Conservation (phyloP, 805 yeast species). For the Candida railenensis region DNA sequence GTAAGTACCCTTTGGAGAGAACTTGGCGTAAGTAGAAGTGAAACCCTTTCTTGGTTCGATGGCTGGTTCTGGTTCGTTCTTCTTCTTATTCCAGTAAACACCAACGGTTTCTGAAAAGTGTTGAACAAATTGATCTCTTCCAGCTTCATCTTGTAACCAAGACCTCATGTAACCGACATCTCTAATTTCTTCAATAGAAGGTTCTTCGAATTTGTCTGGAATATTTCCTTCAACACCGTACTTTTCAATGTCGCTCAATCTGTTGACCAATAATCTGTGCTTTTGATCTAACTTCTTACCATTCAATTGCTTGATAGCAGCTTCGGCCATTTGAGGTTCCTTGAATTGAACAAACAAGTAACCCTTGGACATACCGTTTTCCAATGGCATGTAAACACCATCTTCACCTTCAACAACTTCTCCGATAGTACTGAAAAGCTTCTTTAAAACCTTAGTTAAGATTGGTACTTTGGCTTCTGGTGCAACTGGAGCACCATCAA, state of each 20-base stretch:
- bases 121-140: constrained; percentile 86
- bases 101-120: constrained; percentile 81
- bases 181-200: constrained; percentile 68
- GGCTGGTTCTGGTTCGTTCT: constrained; percentile 69
- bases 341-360: constrained; percentile 81
- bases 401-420: constrained; percentile 57
- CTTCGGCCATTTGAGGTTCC: constrained; percentile 62
- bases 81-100: constrained; percentile 81
- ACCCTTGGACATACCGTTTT: constrained; percentile 80
- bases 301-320: constrained; percentile 77
- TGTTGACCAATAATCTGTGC: constrained; percentile 85
- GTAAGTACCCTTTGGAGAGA: constrained; percentile 92
- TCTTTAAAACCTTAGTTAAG: constrained; percentile 79
- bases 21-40: constrained; percentile 84
- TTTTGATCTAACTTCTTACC: constrained; percentile 91
- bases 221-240: constrained; percentile 66
- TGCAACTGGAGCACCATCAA: constrained; percentile 95
- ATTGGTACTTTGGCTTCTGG: constrained; percentile 86
- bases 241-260: constrained; percentile 77
- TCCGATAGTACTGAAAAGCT: constrained; percentile 77
- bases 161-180: constrained; percentile 80
- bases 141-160: constrained; percentile 87
- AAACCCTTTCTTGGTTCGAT: constrained; percentile 79
- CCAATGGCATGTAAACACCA: constrained; percentile 81
- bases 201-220: constrained; percentile 64